Conservation (phyloP, 2,329 filamentous ascomycete species). For the Colletotrichum siamense region DNA sequence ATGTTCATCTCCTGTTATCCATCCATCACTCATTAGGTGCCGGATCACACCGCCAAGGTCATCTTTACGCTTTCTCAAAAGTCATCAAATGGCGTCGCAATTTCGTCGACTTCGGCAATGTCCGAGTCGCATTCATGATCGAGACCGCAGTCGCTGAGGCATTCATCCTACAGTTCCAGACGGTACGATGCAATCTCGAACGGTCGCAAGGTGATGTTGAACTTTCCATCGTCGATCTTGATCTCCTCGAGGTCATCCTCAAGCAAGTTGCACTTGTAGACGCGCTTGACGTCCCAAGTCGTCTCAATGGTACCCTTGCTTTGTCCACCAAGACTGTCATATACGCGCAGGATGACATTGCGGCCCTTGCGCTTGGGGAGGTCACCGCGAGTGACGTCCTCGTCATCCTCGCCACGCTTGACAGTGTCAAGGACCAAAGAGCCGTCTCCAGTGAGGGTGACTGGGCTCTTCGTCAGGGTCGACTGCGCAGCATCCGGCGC, state of each 20-base stretch:
- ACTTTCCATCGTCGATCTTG: conserved; percentile 52
- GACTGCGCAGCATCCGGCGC: conserved; percentile 30
- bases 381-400: conserved; percentile 70
- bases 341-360: conserved; percentile 84
- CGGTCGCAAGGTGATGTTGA: conserved; percentile 71
- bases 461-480: conserved; percentile 47
- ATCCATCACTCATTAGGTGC: neutral
- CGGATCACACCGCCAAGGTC: neutral
- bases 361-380: conserved; percentile 71
- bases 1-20: neutral
- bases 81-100: neutral
- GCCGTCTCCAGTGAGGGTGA: conserved; percentile 69
- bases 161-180: conserved; percentile 53
- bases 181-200: conserved; percentile 89
- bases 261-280: conserved; percentile 83
- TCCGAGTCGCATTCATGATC: neutral
- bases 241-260: conserved; percentile 84
- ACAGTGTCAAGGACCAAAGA: conserved; percentile 85
- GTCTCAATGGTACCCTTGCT: conserved; percentile 74
- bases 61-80: neutral
- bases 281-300: conserved; percentile 73
- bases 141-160: conserved; percentile 11
- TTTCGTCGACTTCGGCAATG: neutral
- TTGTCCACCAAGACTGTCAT: conserved; percentile 86
- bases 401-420: conserved; percentile 91